These are phyloP conservation scores for Coemansia furcata DNA, from an alignment of 192 early-diverging fungal genomes.

Conservation along the genomic window DNA sequence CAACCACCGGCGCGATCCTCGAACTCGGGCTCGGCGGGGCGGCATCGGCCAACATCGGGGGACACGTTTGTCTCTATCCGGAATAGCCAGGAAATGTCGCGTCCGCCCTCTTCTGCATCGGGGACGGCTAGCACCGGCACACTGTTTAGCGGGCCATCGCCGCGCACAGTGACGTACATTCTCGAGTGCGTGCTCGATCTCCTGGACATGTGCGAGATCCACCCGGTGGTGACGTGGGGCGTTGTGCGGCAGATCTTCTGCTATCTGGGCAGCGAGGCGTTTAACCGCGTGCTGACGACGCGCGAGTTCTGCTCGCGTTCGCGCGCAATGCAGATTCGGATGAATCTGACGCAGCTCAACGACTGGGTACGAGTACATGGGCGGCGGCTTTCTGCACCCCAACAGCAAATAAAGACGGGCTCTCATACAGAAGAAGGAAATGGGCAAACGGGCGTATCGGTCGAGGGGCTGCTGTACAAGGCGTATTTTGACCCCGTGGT, in stretches of 20 bases:
- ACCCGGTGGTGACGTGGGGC: constrained; percentile 70
- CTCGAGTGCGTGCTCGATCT: constrained; percentile 66
- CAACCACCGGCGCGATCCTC: not conserved
- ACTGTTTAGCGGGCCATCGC: constrained; percentile 52
- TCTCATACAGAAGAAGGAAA: not conserved
- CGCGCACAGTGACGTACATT: constrained; percentile 69
- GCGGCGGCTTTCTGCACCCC: constrained; percentile 27
- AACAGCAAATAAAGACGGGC: not conserved
- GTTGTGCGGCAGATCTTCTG: constrained; percentile 75
- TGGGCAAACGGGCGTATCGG: not conserved
- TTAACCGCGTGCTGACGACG: constrained; percentile 82
- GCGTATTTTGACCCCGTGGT: constrained; percentile 61
- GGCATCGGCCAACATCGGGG: constrained; percentile 40
- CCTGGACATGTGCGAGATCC: constrained; percentile 71
- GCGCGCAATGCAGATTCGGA: constrained; percentile 79
- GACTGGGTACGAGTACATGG: constrained; percentile 79
- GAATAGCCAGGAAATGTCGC: constrained; percentile 26
- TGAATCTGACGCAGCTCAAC: constrained; percentile 77
- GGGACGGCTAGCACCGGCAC: not conserved
- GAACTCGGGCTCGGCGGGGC: not conserved
- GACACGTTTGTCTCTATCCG: constrained; percentile 47
- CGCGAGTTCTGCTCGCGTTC: constrained; percentile 73
- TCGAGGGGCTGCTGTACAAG: constrained; percentile 34
- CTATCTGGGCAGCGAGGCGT: constrained; percentile 71
- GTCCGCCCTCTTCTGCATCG: constrained; percentile 1